Conservation (phyloP, 345 rosid genomes). For the Gossypium mustelinum region DNA sequence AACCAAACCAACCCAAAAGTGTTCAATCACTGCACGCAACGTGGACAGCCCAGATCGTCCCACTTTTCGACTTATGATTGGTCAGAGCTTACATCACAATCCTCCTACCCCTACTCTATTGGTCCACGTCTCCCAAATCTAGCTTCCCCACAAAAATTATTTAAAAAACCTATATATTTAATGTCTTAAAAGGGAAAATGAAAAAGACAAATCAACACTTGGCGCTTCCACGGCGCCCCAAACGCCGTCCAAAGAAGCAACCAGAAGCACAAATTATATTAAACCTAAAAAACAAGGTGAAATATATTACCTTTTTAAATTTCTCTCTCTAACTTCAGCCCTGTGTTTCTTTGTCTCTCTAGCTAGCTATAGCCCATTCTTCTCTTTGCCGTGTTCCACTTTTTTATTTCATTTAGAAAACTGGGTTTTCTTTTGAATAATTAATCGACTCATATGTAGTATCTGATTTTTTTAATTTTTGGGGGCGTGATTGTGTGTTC, state of each 20-base stretch:
- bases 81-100: slow-evolving; percentile 14
- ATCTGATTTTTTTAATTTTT: background rate
- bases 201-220: slow-evolving; percentile 30
- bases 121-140: slow-evolving; percentile 34
- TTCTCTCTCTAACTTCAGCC: background rate
- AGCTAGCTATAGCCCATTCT: background rate
- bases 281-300: background rate
- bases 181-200: slow-evolving; percentile 26
- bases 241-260: slow-evolving; percentile 17
- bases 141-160: slow-evolving; percentile 32
- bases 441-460: background rate
- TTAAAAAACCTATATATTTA: background rate
- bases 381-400: background rate
- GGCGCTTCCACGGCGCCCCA: slow-evolving; percentile 31
- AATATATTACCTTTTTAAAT: background rate
- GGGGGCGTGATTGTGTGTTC: background rate
- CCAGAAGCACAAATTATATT: background rate
- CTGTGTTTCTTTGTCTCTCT: background rate
- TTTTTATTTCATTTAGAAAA: background rate
- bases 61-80: slow-evolving; percentile 17
- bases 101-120: slow-evolving; percentile 18
- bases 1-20: background rate
- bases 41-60: slow-evolving; percentile 24
- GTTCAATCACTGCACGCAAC: slow-evolving; percentile 8
- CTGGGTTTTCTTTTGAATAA: background rate